phyloP scores from a whole-genome alignment of 768 basidiomycete species.

The Hirschioporus abietinus region DNA sequence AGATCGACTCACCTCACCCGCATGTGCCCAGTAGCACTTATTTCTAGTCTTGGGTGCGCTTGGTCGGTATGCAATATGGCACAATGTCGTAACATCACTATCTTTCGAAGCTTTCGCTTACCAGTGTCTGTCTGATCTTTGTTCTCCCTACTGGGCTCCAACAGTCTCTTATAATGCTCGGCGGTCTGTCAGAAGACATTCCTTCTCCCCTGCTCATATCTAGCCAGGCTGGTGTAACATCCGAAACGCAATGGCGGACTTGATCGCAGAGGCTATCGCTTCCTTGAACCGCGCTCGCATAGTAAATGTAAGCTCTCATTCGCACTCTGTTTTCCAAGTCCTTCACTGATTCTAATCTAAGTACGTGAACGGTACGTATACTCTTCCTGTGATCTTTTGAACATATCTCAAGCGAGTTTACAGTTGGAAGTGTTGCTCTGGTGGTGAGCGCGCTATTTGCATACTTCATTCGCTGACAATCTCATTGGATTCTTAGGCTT shows the following conservation, averaged over 20 bases:
- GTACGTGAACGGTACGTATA: constrained; percentile 2
- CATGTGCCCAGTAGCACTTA: too few species aligned
- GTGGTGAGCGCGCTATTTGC: background rate
- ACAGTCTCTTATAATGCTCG: background rate
- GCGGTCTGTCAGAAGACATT: background rate
- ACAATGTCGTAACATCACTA: too few species aligned
- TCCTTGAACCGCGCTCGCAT: constrained; percentile 4
- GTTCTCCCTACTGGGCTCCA: too few species aligned
- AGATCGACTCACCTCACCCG: background rate
- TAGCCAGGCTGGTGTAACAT: background rate
- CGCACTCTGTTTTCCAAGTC: background rate
- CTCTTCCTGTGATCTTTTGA: background rate
- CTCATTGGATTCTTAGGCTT: constrained; percentile 7
- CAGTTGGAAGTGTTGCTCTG: constrained; percentile 1
- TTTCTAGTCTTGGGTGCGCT: too few species aligned
- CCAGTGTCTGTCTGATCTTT: too few species aligned
- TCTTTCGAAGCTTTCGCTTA: too few species aligned
- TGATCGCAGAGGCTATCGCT: background rate
- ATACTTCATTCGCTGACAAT: background rate
- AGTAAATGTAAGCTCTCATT: background rate
- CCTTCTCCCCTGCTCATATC: background rate
- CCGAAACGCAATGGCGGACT: background rate
- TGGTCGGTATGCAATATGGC: too few species aligned
- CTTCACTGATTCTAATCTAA: background rate
- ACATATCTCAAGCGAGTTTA: background rate